Evolutionary conservation across 1,284 basidiomycete genomes (phyloP), one percentile per base, ranked within the genome.

Genomic region (Melampsora occidentalis): DNA sequence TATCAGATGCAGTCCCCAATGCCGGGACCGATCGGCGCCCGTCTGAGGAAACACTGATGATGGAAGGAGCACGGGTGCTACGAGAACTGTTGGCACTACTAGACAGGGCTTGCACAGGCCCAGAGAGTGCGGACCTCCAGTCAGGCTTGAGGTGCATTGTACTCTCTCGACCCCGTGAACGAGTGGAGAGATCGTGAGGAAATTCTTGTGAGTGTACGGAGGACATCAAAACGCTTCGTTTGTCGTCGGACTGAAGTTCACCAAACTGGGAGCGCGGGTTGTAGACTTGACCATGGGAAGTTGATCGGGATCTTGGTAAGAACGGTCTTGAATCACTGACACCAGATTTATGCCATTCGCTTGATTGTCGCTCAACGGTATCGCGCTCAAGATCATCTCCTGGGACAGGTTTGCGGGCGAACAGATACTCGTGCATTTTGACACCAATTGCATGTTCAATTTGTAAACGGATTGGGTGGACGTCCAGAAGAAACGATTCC

Each of bases 391-490:
- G 57, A 25, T 62, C 72, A 48, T 25, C 53, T 18, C 18, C 57
- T 35, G 73, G 33, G 10, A 39, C 9, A 20, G 63, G 51, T 46
- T 77, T 77, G 63, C 68, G 68, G 64, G 82, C 82, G 81, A 88
- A 97, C 63, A 97, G 85, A 83, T 98, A 98, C 81, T 93, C 91
- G 88, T 94, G 90, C 79, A 97, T 90, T 78, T 89, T 87, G 31
- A 87, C 86, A 4, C 94, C 95, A 35, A 97, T 87, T 78, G 87
- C 87, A 59, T 91, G 89, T 83, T 96, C 94, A 67, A 97, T 86
- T 80, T 94, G 92, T 20, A 97, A 86, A 65, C 91, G 89, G 80
- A 97, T 87, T 0, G 95, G 95, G 83, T 97, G 92, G 70, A 97
- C 84, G 63, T 89, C 88, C 64, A 97, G 84, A 78, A 91, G 89